Conservation (phyloP, 805 yeast genomes). For the Metschnikowia lachancei region DNA sequence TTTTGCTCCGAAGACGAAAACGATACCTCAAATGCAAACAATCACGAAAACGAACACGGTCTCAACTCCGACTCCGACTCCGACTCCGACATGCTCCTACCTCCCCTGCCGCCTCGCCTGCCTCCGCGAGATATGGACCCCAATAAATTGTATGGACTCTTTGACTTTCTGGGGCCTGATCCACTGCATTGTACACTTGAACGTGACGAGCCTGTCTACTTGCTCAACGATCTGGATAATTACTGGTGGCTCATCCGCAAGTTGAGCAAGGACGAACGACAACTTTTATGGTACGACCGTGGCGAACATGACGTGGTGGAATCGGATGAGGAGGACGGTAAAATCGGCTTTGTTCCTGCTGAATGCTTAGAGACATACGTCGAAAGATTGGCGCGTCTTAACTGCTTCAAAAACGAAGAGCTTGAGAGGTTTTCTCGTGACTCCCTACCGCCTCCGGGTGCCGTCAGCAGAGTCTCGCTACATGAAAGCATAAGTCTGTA, state of each 20-base stretch:
- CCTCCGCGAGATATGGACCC: constrained; percentile 85
- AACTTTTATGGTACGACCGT: constrained; percentile 12
- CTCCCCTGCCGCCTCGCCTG: constrained; percentile 68
- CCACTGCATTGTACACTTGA: constrained; percentile 81
- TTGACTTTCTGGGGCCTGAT: constrained; percentile 87
- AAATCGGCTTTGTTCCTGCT: constrained; percentile 95
- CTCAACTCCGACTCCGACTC: constrained; percentile 29
- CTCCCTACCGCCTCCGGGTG: constrained; percentile 2
- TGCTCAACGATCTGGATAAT: constrained; percentile 84
- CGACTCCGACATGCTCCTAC: constrained; percentile 42
- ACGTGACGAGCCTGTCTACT: constrained; percentile 77
- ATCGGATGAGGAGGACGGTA: constrained; percentile 51
- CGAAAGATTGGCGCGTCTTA: constrained; percentile 86
- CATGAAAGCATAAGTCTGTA: background rate
- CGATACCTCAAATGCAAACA: no score
- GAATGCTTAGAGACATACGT: constrained; percentile 89
- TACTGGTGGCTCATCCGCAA: constrained; percentile 93
- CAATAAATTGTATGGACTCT: constrained; percentile 77
- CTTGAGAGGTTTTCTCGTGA: constrained; percentile 31
- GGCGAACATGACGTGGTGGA: constrained; percentile 12
- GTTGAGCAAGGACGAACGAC: constrained; percentile 33
- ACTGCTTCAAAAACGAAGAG: constrained; percentile 89
- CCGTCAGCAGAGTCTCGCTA: background rate
- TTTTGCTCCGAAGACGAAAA: constrained; percentile 9
- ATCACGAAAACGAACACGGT: constrained; percentile 13